phyloP scores from a whole-genome alignment of 495 filamentous ascomycete species.

The Podospora didyma region DNA sequence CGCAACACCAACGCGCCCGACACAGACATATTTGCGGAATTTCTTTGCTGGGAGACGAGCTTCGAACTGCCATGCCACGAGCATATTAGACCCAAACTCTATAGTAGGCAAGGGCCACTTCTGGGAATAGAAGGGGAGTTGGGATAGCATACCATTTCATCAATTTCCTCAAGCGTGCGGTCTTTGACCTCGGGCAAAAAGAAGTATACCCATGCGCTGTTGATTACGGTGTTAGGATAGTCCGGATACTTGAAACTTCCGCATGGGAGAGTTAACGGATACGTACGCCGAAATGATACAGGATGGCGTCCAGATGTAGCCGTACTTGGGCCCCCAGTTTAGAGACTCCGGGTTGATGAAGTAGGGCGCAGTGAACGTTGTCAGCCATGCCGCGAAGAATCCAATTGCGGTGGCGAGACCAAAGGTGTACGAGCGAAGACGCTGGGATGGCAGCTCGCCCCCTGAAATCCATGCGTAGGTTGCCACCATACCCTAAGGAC shows the following conservation, averaged over 20 bases:
- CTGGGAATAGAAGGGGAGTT: neutral
- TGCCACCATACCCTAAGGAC: slow-evolving; percentile 33
- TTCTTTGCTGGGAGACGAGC: slow-evolving; percentile 41
- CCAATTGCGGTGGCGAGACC: slow-evolving; percentile 48
- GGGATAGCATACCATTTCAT: slow-evolving; percentile 42
- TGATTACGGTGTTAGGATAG: neutral
- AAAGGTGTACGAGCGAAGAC: slow-evolving; percentile 50
- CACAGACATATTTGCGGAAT: slow-evolving; percentile 46
- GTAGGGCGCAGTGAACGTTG: slow-evolving; percentile 57
- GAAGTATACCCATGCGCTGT: slow-evolving; percentile 40
- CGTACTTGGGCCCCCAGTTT: slow-evolving; percentile 55
- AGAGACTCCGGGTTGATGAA: slow-evolving; percentile 56
- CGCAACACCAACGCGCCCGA: slow-evolving; percentile 3
- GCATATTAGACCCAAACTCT: neutral
- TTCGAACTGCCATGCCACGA: slow-evolving; percentile 35
- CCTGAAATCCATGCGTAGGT: slow-evolving; percentile 56
- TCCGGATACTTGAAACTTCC: no score
- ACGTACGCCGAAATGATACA: slow-evolving; percentile 19
- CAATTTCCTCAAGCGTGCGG: slow-evolving; percentile 49
- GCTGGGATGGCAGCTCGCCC: slow-evolving; percentile 52
- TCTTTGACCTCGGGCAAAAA: slow-evolving; percentile 52
- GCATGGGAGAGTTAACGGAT: neutral
- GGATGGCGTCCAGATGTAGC: slow-evolving; percentile 50
- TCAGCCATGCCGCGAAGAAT: slow-evolving; percentile 53
- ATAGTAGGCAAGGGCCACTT: neutral